These are phyloP conservation scores for Cladosporium velox DNA, from an alignment of 2,329 filamentous ascomycete species.

Conservation along the genomic window DNA sequence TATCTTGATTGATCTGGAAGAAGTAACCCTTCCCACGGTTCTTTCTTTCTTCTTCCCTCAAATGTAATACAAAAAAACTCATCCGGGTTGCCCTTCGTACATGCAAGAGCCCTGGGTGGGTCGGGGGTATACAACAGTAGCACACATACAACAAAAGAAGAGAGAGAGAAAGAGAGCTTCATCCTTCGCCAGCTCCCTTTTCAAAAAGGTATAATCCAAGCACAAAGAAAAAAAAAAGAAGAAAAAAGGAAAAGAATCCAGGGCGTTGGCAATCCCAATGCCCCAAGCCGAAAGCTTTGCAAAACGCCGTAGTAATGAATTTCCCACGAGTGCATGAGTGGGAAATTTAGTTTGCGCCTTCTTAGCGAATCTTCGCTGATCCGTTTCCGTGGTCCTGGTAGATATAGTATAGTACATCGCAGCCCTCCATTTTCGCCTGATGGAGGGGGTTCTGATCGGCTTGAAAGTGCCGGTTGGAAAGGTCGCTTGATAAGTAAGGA, in stretches of 20 bases:
- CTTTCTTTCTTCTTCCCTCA: not conserved
- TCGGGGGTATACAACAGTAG: constrained; percentile 19
- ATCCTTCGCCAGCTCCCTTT: not conserved
- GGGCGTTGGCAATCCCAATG: not conserved
- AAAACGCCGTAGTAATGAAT: constrained; percentile 10
- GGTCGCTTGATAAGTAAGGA: constrained; percentile 13
- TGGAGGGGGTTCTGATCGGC: constrained; percentile 4
- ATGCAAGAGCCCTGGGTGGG: constrained; percentile 16
- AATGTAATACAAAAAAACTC: constrained; percentile 7
- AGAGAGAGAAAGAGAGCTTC: not conserved
- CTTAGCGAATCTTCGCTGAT: not conserved
- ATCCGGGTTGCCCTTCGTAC: not conserved
- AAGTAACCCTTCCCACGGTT: not conserved
- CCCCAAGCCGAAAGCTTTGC: not conserved
- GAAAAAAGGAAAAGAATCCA: not conserved
- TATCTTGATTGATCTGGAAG: not conserved
- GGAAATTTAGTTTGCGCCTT: not conserved
- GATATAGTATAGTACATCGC: constrained; percentile 12
- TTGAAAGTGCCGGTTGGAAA: constrained; percentile 4
- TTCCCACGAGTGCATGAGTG: not conserved
- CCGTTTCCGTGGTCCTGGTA: constrained; percentile 6
- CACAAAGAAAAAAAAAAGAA: not conserved
- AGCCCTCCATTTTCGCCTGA: not conserved
- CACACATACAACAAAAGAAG: constrained; percentile 10
- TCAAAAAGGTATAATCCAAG: not conserved